These are phyloP conservation scores for Pezicula rhizophila DNA, from an alignment of 2,329 filamentous ascomycete species.

Conservation along the genomic window DNA sequence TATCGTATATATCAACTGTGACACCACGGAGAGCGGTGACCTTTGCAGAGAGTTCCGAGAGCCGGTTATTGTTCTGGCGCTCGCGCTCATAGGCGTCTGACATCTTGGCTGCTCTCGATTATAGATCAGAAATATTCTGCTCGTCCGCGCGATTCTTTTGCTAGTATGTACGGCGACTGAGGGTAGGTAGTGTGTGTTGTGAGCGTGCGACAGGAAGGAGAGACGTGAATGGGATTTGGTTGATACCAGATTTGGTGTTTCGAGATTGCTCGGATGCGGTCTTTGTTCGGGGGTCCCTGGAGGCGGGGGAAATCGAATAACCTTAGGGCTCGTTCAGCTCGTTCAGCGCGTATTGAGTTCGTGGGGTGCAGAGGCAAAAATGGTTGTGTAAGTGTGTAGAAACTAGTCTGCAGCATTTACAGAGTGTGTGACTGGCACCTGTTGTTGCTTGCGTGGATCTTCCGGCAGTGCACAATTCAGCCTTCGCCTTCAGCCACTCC, in stretches of 20 bases:
- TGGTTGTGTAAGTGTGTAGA: too few relatives aligned
- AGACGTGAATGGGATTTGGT: not conserved
- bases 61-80: conserved; percentile 89
- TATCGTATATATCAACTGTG: conserved; percentile 96
- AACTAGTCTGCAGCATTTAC: too few relatives aligned
- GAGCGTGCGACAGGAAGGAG: not conserved
- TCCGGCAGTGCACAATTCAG: too few relatives aligned
- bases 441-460: too few relatives aligned
- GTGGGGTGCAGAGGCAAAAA: too few relatives aligned
- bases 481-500: not conserved
- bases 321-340: too few relatives aligned
- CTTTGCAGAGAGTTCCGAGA: conserved; percentile 85
- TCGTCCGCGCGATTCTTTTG: too few relatives aligned
- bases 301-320: not conserved
- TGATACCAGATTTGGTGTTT: not conserved
- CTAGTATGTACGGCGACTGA: too few relatives aligned
- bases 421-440: too few relatives aligned
- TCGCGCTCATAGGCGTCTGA: conserved; percentile 75
- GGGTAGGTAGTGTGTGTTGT: too few relatives aligned
- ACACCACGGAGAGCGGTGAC: conserved; percentile 88
- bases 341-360: too few relatives aligned
- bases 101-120: conserved; percentile 39
- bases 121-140: not conserved
- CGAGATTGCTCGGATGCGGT: not conserved
- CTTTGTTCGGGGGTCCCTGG: not conserved